Percentiles rank a stretch among this genome's conserved stretches.
phyloP scores from a whole-genome alignment of 2,329 filamentous ascomycete species.

The Epichloe sp. region DNA sequence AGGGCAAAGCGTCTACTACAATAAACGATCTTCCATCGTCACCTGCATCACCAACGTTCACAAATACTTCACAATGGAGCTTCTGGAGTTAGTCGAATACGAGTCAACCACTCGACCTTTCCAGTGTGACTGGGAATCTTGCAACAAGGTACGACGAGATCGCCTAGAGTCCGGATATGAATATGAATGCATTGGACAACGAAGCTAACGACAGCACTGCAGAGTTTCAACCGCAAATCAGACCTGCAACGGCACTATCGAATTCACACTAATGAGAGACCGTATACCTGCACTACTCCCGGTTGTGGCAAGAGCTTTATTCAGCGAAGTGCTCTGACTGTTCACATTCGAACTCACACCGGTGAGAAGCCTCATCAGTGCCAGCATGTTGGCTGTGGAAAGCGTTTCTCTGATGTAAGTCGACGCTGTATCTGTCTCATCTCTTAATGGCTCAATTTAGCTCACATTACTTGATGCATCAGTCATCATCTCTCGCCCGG shows the following conservation, averaged over 20 bases:
- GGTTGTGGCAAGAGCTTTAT: slow-evolving; percentile 60
- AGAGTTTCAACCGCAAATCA: slow-evolving; percentile 63
- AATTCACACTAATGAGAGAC: slow-evolving; percentile 59
- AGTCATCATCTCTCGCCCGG: slow-evolving; percentile 53
- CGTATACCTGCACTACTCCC: slow-evolving; percentile 46
- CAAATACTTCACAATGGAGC: slow-evolving; percentile 34
- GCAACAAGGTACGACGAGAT: slow-evolving; percentile 40
- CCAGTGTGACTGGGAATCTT: slow-evolving; percentile 49
- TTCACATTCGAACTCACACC: slow-evolving; percentile 58
- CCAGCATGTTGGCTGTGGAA: slow-evolving; percentile 50
- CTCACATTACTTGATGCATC: slow-evolving; percentile 6
- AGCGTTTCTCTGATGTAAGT: slow-evolving; percentile 57
- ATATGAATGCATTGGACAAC: neutral
- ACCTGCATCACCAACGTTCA: neutral
- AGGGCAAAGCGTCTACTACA: too few species aligned
- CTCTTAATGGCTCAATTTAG: neutral
- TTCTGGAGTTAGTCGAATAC: slow-evolving; percentile 52
- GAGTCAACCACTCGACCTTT: slow-evolving; percentile 50
- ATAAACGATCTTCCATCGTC: neutral
- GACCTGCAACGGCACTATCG: slow-evolving; percentile 57
- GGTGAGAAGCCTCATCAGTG: slow-evolving; percentile 62
- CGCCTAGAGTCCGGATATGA: neutral
- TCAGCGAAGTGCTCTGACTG: slow-evolving; percentile 55
- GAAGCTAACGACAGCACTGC: neutral
- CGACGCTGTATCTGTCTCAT: neutral